Evolutionary conservation across 1,284 basidiomycete species (phyloP).

Genomic region (Trichosporon sp.): DNA sequence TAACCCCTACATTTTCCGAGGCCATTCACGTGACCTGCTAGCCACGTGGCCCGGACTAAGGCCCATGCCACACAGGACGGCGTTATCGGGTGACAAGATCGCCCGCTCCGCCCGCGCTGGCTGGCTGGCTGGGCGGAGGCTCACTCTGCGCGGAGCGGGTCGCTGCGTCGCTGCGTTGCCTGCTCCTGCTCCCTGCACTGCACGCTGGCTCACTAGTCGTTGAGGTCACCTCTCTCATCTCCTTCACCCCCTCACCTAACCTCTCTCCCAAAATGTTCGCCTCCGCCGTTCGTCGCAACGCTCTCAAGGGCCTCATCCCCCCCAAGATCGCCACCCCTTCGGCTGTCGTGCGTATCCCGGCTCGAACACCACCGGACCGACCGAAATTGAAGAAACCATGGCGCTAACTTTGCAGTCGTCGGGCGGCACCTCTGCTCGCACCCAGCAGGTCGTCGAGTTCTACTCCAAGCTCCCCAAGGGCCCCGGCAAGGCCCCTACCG

Average conservation of each 20-base stretch:
- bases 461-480: slow-evolving; percentile 83
- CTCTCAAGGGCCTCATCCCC: slow-evolving; percentile 71
- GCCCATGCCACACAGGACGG: background rate
- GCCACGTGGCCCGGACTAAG: background rate
- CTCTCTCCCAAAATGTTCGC: slow-evolving; percentile 60
- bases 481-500: slow-evolving; percentile 57
- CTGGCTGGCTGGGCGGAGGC: background rate
- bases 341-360: slow-evolving; percentile 61
- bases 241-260: slow-evolving; percentile 17
- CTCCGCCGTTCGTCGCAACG: slow-evolving; percentile 69
- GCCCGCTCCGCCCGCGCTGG: background rate
- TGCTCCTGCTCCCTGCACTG: no score
- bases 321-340: slow-evolving; percentile 91
- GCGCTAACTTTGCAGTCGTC: slow-evolving; percentile 53
- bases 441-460: slow-evolving; percentile 80
- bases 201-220: slow-evolving; percentile 6
- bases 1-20: slow-evolving; percentile 1
- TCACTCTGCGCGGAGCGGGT: background rate
- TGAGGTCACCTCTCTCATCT: slow-evolving; percentile 12
- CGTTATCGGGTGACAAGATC: background rate
- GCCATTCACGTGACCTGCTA: background rate
- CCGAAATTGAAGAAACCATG: background rate
- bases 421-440: slow-evolving; percentile 66
- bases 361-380: background rate
- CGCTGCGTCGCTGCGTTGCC: background rate